A percentile compares a stretch with the other conserved stretches of the same genome.
Conservation (phyloP, 176 grass and related monocot species). For the Panicum miliaceum region DNA sequence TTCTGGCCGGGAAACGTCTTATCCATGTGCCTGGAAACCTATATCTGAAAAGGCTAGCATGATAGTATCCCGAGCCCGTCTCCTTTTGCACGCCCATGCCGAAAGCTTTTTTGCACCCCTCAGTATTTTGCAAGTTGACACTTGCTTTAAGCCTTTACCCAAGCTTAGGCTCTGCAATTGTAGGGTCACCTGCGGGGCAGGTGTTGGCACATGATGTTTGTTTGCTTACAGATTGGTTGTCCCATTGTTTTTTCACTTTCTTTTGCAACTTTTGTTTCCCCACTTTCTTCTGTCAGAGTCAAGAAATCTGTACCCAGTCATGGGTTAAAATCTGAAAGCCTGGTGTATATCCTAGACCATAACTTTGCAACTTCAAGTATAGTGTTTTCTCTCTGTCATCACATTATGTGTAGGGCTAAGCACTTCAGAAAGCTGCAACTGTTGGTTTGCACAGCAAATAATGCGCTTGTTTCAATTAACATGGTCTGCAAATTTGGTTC, state of each 20-base stretch:
- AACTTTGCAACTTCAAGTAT: not conserved
- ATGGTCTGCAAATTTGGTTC: not conserved
- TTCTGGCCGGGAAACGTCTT: slow-evolving; percentile 40
- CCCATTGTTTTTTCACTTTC: not conserved
- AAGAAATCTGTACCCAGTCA: not conserved
- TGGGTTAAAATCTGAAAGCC: not conserved
- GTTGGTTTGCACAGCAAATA: not conserved
- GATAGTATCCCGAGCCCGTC: slow-evolving; percentile 22
- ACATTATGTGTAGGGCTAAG: not conserved
- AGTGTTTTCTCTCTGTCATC: not conserved
- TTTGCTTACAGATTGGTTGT: slow-evolving; percentile 33
- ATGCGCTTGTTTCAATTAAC: not conserved
- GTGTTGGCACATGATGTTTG: slow-evolving; percentile 36
- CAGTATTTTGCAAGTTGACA: slow-evolving; percentile 42
- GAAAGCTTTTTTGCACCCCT: slow-evolving; percentile 14
- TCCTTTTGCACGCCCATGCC: slow-evolving; percentile 43
- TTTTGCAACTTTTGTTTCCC: not conserved
- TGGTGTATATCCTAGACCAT: not conserved
- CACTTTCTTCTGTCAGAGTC: not conserved
- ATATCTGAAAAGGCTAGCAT: slow-evolving; percentile 49
- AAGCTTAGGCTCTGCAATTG: slow-evolving; percentile 12
- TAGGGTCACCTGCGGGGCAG: slow-evolving; percentile 36
- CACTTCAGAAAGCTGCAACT: not conserved
- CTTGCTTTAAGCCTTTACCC: slow-evolving; percentile 23
- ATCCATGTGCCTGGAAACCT: slow-evolving; percentile 32